Percentiles rank a stretch among this genome's conserved stretches.
These are phyloP conservation scores for Fusarium sp. DNA, from an alignment of 2,329 filamentous ascomycete genomes.

Conservation along the genomic window DNA sequence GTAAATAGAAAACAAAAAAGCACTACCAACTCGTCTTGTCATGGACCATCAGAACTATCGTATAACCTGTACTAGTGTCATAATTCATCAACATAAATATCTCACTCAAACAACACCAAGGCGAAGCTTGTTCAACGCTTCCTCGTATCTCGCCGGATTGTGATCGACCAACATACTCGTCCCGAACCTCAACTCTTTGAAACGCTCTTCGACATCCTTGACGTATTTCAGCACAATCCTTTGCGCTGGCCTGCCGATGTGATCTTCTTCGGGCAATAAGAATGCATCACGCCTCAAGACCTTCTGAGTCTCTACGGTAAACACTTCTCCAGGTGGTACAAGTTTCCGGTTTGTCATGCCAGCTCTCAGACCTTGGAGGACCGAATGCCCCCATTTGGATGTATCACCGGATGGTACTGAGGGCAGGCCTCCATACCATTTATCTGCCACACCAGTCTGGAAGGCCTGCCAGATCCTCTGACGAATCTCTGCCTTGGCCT, in stretches of 20 bases:
- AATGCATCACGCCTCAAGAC: constrained; percentile 77
- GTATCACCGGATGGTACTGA: constrained; percentile 61
- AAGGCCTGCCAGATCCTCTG: constrained; percentile 75
- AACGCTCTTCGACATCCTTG: constrained; percentile 75
- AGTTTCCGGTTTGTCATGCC: constrained; percentile 78
- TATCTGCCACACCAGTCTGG: constrained; percentile 70
- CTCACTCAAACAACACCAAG: constrained; percentile 57
- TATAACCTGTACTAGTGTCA: constrained; percentile 10
- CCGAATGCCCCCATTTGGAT: constrained; percentile 77
- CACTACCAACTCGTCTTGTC: constrained; percentile 1
- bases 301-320: constrained; percentile 75
- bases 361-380: constrained; percentile 73
- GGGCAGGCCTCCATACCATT: constrained; percentile 66
- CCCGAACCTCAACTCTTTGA: constrained; percentile 77
- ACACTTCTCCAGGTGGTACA: constrained; percentile 81
- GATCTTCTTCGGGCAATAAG: constrained; percentile 58
- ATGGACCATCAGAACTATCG: not conserved
- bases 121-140: constrained; percentile 71
- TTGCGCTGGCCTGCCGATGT: constrained; percentile 74
- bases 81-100: constrained; percentile 8
- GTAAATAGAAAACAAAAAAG: not conserved
- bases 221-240: constrained; percentile 78
- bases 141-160: constrained; percentile 79
- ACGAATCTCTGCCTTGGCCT: constrained; percentile 75
- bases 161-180: constrained; percentile 82